A percentile compares a stretch with the other conserved stretches of the same genome.
phyloP scores from a whole-genome alignment of 495 filamentous ascomycete genomes.

The Astrothelium macrocarpum region DNA sequence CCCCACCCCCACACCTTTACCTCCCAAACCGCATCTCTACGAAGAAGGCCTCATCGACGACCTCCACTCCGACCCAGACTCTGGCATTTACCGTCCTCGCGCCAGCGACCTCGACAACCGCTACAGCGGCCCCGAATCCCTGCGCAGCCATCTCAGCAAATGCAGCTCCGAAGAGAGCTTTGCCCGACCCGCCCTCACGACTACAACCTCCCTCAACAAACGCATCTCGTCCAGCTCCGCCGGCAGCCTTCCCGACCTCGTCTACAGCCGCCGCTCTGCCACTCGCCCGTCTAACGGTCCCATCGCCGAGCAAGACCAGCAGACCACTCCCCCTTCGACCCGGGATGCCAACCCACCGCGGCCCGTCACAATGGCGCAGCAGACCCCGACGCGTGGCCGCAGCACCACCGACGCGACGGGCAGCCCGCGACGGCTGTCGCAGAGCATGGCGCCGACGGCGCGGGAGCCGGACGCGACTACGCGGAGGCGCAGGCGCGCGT shows the following conservation, averaged over 20 bases:
- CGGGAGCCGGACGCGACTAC: neutral
- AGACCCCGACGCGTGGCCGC: neutral
- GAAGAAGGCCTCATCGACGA: conserved; percentile 2
- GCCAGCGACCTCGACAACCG: neutral
- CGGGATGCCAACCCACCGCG: neutral
- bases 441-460: neutral
- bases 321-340: neutral
- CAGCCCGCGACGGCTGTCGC: neutral
- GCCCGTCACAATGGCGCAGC: neutral
- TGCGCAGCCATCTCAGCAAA: neutral
- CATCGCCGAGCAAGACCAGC: neutral
- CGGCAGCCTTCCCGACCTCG: neutral
- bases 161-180: conserved; percentile 4
- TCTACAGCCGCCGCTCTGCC: neutral
- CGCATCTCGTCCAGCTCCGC: neutral
- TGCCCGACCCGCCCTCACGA: neutral
- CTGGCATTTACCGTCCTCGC: neutral
- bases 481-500: neutral
- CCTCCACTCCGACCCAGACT: neutral
- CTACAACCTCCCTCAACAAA: too few species aligned
- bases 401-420: neutral
- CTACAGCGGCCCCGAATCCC: neutral
- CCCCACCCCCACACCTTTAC: neutral
- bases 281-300: neutral
- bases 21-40: neutral